These are phyloP conservation scores for Arthroderma uncinatum DNA, from an alignment of 2,329 filamentous ascomycete species.

Conservation along the genomic window DNA sequence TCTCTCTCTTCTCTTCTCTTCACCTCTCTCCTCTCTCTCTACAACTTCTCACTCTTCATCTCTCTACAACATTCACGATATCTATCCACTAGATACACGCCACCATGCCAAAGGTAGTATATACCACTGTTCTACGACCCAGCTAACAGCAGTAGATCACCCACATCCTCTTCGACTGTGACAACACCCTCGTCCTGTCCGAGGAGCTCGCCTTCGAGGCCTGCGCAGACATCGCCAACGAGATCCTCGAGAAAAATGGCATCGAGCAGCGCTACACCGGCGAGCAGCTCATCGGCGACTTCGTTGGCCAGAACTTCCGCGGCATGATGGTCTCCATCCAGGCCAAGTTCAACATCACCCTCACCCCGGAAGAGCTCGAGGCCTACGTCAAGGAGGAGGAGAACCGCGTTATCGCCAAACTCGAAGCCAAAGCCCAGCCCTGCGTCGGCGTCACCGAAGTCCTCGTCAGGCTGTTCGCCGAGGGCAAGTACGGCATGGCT, in stretches of 20 bases:
- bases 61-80: no score
- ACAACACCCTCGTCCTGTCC: conserved; percentile 90
- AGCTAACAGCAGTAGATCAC: conserved; percentile 44
- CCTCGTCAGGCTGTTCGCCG: conserved; percentile 52
- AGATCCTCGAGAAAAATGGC: conserved; percentile 59
- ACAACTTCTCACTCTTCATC: not conserved
- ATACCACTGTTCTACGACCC: not conserved
- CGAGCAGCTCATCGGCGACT: conserved; percentile 67
- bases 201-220: conserved; percentile 86
- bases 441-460: conserved; percentile 58
- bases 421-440: conserved; percentile 55
- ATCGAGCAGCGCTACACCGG: conserved; percentile 63
- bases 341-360: conserved; percentile 61
- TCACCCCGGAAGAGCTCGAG: conserved; percentile 58
- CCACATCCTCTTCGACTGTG: conserved; percentile 59
- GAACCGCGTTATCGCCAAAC: conserved; percentile 70
- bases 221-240: conserved; percentile 78
- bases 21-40: not conserved
- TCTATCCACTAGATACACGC: not conserved
- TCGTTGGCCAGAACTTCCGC: conserved; percentile 89
- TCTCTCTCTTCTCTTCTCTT: not conserved
- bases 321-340: conserved; percentile 75
- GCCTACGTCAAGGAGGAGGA: conserved; percentile 66
- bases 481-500: conserved; percentile 58
- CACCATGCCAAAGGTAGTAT: conserved; percentile 26